These are phyloP conservation scores for Ceratocystiopsis minuta DNA, from an alignment of 2,329 filamentous ascomycete species.

Conservation along the genomic window DNA sequence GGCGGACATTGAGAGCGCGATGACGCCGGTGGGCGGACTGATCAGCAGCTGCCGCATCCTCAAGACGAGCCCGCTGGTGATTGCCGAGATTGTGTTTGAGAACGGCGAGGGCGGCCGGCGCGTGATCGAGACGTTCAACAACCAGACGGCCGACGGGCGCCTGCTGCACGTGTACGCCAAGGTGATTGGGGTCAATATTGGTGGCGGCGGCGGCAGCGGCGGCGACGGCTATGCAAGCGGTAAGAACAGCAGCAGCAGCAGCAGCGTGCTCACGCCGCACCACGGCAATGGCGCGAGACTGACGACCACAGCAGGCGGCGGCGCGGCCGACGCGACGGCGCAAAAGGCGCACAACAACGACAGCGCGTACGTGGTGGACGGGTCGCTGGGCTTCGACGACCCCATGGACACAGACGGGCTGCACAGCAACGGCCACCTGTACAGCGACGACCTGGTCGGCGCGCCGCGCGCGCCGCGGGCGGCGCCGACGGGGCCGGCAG, in stretches of 20 bases:
- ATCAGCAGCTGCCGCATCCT: constrained; percentile 50
- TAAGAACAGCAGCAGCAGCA: too few species aligned
- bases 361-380: constrained; percentile 32
- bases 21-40: constrained; percentile 56
- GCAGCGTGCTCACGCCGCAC: constrained; percentile 1
- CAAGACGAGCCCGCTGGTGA: constrained; percentile 50
- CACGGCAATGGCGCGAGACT: constrained; percentile 1
- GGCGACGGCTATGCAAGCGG: too few species aligned
- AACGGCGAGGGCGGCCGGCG: constrained; percentile 55
- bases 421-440: constrained; percentile 17
- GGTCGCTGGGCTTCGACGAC: constrained; percentile 35
- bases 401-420: constrained; percentile 21
- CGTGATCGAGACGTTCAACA: constrained; percentile 60
- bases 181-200: constrained; percentile 18
- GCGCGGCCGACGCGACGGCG: constrained; percentile 16
- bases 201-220: not conserved
- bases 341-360: constrained; percentile 15
- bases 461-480: constrained; percentile 1
- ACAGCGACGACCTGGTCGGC: constrained; percentile 26
- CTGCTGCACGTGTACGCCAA: constrained; percentile 57
- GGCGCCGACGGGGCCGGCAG: too few species aligned
- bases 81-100: constrained; percentile 61
- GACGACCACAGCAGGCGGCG: too few species aligned
- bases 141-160: constrained; percentile 62
- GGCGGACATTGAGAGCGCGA: constrained; percentile 66